Conservation (phyloP, 1,284 basidiomycete genomes). For the Schizophyllum amplum region DNA sequence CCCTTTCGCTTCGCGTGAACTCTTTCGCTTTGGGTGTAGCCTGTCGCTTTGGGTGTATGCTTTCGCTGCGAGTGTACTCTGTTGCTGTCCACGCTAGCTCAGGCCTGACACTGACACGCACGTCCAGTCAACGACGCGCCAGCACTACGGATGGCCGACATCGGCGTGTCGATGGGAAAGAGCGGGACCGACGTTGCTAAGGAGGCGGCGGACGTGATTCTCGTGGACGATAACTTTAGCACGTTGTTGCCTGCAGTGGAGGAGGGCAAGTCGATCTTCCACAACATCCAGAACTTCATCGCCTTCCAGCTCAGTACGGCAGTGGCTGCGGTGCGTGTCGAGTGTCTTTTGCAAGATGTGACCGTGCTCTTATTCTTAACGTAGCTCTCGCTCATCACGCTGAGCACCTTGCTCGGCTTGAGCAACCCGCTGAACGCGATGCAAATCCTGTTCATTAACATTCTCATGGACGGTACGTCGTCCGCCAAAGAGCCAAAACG, state of each 20-base stretch:
- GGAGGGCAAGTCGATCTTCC: slow-evolving; percentile 97
- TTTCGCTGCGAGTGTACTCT: no score
- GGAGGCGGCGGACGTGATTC: slow-evolving; percentile 94
- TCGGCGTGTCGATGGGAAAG: slow-evolving; percentile 95
- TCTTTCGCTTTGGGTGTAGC: no score
- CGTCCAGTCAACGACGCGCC: slow-evolving; percentile 97
- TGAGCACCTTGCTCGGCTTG: slow-evolving; percentile 84
- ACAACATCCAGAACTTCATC: slow-evolving; percentile 98
- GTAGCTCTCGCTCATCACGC: slow-evolving; percentile 71
- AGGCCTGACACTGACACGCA: no score
- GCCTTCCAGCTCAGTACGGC: slow-evolving; percentile 98
- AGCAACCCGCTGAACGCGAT: slow-evolving; percentile 95
- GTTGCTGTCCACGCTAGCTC: no score
- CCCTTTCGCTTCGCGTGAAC: no score
- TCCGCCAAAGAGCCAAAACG: slow-evolving; percentile 6
- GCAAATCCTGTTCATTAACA: slow-evolving; percentile 99
- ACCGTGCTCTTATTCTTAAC: not conserved
- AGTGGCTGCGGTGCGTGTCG: slow-evolving; percentile 66
- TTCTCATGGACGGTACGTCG: slow-evolving; percentile 88
- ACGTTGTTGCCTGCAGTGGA: slow-evolving; percentile 93
- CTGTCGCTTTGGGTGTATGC: no score
- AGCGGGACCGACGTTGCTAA: slow-evolving; percentile 97
- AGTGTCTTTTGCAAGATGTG: not conserved
- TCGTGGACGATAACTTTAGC: slow-evolving; percentile 96
- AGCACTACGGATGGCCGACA: slow-evolving; percentile 97